Evolutionary conservation across 1,284 basidiomycete genomes (phyloP), one percentile per base, ranked within the genome.

Genomic region (Hymenochaete sp.): DNA sequence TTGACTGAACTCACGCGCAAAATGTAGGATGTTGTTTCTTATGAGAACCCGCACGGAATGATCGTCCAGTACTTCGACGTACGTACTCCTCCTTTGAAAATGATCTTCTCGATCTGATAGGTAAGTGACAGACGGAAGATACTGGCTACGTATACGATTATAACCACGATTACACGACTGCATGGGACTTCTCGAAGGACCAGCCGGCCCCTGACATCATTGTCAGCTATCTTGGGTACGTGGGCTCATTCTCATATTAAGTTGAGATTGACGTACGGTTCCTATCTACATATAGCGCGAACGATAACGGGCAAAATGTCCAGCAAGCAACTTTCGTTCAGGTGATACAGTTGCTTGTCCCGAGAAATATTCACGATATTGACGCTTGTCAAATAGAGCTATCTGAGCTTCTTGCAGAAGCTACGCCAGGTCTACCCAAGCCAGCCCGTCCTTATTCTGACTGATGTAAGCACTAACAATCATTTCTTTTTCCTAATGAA

Each of bases 131-230:
- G 71, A 76, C 74, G 0, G 75, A 77, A 55, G 73, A 78, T 51
- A 72, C 68, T 0, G 74, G 74, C 0, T 78, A 67, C 52, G 72
- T 63, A 51, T 71, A 70, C 53, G 71, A 71, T 1, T 60, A 64
- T 3, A 70, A 75, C 50, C 74, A 78, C 57, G 77, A 77, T 55
- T 77, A 63, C 56, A 78, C 74, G 1, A 78, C 75, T 0, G 68
- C 72, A 1, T 78, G 75, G 75, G 55, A 76, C 50, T 77, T 79
- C 52, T 42, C 52, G 5, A 60, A 64, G 2, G 74, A 79, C 51
- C 52, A 59, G 3, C 71, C 72, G 4, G 48, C 61, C 0, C 59
- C 73, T 3, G 73, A 73, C 3, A 73, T 76, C 50, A 55, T 77
- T 37, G 67, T 77, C 3, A 69, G 76, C 16, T 71, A 76, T 51